These are phyloP conservation scores for Noccaea caerulescens DNA, from an alignment of 345 rosid species.

Conservation along the genomic window DNA sequence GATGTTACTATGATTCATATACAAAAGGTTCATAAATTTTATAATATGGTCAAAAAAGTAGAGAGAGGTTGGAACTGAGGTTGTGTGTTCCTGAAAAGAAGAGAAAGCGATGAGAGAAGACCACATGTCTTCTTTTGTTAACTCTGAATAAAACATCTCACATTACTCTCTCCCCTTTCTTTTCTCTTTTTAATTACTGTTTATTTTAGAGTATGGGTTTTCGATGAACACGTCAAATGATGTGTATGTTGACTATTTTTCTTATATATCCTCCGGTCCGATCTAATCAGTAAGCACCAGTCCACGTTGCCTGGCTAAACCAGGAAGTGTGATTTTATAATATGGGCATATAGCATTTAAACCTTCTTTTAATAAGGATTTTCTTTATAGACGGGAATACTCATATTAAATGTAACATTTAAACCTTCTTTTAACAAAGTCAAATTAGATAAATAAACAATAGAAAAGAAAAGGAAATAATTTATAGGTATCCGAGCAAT, in stretches of 20 bases:
- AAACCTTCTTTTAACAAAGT: background rate
- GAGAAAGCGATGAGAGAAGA: conserved; percentile 41
- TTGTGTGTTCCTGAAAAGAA: conserved; percentile 35
- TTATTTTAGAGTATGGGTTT: conserved; percentile 11
- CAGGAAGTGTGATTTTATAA: background rate
- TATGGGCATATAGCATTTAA: too few species aligned
- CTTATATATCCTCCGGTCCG: conserved; percentile 9
- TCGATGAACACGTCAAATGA: conserved; percentile 3
- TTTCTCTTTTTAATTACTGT: conserved; percentile 7
- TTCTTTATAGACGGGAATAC: too few species aligned
- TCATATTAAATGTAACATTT: too few species aligned
- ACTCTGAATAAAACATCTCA: conserved; percentile 32
- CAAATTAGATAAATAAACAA: background rate
- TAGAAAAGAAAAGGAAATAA: background rate
- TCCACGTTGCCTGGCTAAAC: conserved; percentile 5
- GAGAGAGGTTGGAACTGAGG: conserved; percentile 26
- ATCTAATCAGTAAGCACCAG: conserved; percentile 10
- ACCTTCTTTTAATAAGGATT: too few species aligned
- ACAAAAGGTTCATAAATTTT: background rate
- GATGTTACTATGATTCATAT: conserved; percentile 30
- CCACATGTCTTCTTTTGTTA: conserved; percentile 40
- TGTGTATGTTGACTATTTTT: conserved; percentile 32
- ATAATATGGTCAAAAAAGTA: conserved; percentile 38
- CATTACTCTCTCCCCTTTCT: conserved; percentile 1
- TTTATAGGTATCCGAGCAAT: background rate